Conservation (phyloP, 176 grass and related monocot genomes). For the Carex parvula region DNA sequence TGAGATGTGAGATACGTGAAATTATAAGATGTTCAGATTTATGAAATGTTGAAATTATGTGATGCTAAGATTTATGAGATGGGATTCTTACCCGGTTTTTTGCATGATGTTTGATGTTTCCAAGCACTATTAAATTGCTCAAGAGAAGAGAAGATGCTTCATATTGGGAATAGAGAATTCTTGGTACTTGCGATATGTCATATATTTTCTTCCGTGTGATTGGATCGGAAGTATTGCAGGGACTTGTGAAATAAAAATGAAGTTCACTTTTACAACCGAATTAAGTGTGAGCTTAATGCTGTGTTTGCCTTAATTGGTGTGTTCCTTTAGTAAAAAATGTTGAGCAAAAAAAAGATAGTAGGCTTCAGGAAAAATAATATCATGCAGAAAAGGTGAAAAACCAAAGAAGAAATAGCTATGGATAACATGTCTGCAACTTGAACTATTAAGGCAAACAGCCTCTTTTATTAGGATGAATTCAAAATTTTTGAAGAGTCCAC, state of each 20-base stretch:
- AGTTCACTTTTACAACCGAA: not conserved
- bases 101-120: not conserved
- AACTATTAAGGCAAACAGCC: not conserved
- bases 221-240: not conserved
- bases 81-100: not conserved
- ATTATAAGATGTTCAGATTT: too few relatives aligned
- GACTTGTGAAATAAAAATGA: not conserved
- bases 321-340: not conserved
- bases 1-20: too few relatives aligned
- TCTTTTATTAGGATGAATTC: not conserved
- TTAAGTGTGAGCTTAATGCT: not conserved
- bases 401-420: not conserved
- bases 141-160: slow-evolving; percentile 33
- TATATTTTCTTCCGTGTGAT: slow-evolving; percentile 11
- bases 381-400: not conserved
- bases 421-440: not conserved
- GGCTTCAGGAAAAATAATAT: not conserved
- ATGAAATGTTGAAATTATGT: too few relatives aligned
- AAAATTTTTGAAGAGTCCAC: not conserved
- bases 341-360: not conserved
- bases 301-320: not conserved
- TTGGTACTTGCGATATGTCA: not conserved
- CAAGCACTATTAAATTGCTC: not conserved
- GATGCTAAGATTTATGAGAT: too few relatives aligned
- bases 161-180: slow-evolving; percentile 27